These are phyloP conservation scores for Diaporthe citrichinensis DNA, from an alignment of 2,329 filamentous ascomycete genomes.

Conservation along the genomic window DNA sequence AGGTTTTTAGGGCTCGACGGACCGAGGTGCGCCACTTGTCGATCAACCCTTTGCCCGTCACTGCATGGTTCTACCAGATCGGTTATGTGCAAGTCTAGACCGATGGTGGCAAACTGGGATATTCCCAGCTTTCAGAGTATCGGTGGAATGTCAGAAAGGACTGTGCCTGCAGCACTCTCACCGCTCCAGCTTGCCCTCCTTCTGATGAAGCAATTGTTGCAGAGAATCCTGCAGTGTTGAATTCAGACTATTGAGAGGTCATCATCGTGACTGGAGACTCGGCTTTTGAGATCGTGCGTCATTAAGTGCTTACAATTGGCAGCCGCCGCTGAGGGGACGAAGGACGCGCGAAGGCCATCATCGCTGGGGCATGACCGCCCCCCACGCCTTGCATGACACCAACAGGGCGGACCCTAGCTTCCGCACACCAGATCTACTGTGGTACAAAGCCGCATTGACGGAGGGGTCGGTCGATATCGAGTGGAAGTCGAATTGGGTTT, in stretches of 20 bases:
- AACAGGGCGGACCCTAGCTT: constrained; percentile 18
- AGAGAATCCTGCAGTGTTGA: neutral
- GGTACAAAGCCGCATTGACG: constrained; percentile 16
- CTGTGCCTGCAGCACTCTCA: constrained; percentile 42
- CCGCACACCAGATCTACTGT: constrained; percentile 3
- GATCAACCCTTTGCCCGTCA: constrained; percentile 38
- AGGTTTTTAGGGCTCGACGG: constrained; percentile 35
- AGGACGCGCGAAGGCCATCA: neutral
- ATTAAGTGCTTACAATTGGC: neutral
- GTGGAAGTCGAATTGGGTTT: constrained; percentile 13
- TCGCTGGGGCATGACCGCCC: constrained; percentile 10
- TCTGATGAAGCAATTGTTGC: constrained; percentile 12
- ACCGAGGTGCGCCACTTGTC: constrained; percentile 36
- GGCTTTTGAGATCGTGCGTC: neutral
- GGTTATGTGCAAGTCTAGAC: constrained; percentile 32
- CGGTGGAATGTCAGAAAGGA: constrained; percentile 37
- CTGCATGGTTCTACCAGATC: constrained; percentile 25
- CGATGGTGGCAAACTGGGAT: constrained; percentile 34
- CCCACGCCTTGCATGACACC: constrained; percentile 12
- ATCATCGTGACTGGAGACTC: constrained; percentile 15
- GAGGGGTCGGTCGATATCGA: constrained; percentile 8
- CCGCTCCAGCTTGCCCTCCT: constrained; percentile 37
- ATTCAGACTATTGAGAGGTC: constrained; percentile 5
- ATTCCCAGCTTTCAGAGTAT: constrained; percentile 31
- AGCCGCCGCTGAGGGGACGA: constrained; percentile 9